Percentiles rank a stretch among this genome's conserved stretches.
phyloP scores from a whole-genome alignment of 2,329 filamentous ascomycete genomes.

The Pseudocercospora cruenta region DNA sequence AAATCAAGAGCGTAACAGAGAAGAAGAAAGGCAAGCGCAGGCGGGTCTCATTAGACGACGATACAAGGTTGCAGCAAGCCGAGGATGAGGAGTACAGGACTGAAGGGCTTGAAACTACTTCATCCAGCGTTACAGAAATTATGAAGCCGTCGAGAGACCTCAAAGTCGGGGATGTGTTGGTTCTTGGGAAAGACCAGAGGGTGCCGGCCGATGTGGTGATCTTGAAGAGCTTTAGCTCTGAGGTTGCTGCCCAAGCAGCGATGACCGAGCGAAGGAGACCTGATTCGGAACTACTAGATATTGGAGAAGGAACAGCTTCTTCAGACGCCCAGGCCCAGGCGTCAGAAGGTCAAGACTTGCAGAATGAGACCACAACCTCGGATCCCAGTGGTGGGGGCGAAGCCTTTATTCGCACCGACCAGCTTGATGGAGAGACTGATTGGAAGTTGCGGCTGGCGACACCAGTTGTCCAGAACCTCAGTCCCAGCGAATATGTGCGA shows the following conservation, averaged over 20 bases:
- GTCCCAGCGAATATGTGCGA: slow-evolving; percentile 68
- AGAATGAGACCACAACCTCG: slow-evolving; percentile 39
- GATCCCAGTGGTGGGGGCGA: slow-evolving; percentile 67
- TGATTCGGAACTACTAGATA: slow-evolving; percentile 32
- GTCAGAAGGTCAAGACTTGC: slow-evolving; percentile 23
- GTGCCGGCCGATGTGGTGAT: slow-evolving; percentile 95
- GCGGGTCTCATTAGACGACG: slow-evolving; percentile 38
- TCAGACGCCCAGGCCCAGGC: slow-evolving; percentile 34
- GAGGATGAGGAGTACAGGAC: slow-evolving; percentile 68
- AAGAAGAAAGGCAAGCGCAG: slow-evolving; percentile 39
- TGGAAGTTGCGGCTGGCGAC: slow-evolving; percentile 95
- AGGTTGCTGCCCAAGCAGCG: slow-evolving; percentile 44
- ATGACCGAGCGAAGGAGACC: slow-evolving; percentile 36
- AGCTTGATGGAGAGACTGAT: slow-evolving; percentile 95
- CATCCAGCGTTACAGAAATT: slow-evolving; percentile 60
- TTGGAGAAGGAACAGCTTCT: slow-evolving; percentile 25
- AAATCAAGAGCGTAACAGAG: slow-evolving; percentile 36
- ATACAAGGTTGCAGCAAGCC: slow-evolving; percentile 63
- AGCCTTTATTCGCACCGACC: slow-evolving; percentile 95
- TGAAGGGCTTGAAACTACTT: slow-evolving; percentile 41
- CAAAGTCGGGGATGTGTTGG: slow-evolving; percentile 93
- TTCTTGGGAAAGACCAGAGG: slow-evolving; percentile 86
- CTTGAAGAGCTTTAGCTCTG: slow-evolving; percentile 74
- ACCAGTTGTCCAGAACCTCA: slow-evolving; percentile 78
- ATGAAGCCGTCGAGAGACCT: slow-evolving; percentile 83